Percentiles rank a stretch among this genome's conserved stretches.
Conservation (phyloP, 768 basidiomycete genomes). For the Inosperma sp. region DNA sequence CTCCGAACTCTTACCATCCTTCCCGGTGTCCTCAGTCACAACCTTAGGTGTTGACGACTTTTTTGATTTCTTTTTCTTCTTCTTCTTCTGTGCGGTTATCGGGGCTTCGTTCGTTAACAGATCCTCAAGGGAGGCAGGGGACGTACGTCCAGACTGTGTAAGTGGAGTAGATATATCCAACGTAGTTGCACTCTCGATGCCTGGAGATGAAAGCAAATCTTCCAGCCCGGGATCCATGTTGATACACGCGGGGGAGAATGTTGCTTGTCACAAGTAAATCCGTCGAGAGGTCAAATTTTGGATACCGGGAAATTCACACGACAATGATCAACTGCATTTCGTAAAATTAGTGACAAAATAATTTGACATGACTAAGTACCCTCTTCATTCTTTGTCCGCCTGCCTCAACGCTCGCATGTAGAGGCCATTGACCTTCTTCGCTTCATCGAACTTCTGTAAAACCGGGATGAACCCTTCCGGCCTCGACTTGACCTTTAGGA, state of each 20-base stretch:
- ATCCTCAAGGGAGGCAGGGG: constrained; percentile 24
- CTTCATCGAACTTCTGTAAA: constrained; percentile 37
- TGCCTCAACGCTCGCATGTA: constrained; percentile 25
- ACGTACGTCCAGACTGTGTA: constrained; percentile 31
- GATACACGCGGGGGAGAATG: background rate
- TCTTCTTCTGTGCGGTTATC: constrained; percentile 51
- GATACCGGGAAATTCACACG: too few species aligned
- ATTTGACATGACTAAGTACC: background rate
- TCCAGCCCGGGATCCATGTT: constrained; percentile 7
- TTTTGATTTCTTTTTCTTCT: constrained; percentile 63
- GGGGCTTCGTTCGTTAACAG: constrained; percentile 22
- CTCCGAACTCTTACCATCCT: constrained; percentile 6
- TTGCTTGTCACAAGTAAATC: background rate
- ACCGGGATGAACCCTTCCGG: constrained; percentile 32
- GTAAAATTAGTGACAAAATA: too few species aligned
- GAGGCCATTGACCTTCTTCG: constrained; percentile 29
- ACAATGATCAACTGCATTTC: too few species aligned
- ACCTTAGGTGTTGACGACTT: constrained; percentile 35
- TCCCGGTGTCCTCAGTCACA: constrained; percentile 23
- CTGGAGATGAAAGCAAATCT: constrained; percentile 21
- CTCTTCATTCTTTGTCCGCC: constrained; percentile 5
- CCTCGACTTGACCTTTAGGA: constrained; percentile 48
- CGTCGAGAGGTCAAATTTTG: too few species aligned
- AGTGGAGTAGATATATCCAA: constrained; percentile 27
- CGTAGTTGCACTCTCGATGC: constrained; percentile 19